Conservation (phyloP, 163 green algal genomes). For the Chloromonas sp. region DNA sequence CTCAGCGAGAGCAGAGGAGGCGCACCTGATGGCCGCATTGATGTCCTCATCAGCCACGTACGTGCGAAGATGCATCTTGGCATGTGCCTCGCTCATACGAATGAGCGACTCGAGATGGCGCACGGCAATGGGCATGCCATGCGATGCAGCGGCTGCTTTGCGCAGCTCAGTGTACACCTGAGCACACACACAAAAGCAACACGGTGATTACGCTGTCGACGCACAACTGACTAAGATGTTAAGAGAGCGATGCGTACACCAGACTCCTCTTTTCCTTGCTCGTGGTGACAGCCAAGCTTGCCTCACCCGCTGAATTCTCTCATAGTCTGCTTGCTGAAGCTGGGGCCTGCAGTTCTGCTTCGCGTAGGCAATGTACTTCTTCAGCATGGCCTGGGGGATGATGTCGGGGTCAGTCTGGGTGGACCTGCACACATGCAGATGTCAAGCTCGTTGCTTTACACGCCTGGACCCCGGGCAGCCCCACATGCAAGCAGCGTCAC, state of each 20-base stretch:
- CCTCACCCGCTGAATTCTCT: conserved; percentile 75
- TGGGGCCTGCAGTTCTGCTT: conserved; percentile 83
- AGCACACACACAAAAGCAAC: not conserved
- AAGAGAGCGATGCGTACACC: too few species aligned
- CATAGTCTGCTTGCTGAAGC: conserved; percentile 71
- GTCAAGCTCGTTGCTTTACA: too few species aligned
- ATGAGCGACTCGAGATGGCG: conserved; percentile 97
- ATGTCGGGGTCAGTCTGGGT: conserved; percentile 42
- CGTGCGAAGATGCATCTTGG: conserved; percentile 90
- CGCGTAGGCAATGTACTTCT: conserved; percentile 96
- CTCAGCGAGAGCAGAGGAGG: not conserved
- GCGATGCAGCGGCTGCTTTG: conserved; percentile 68
- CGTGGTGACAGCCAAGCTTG: too few species aligned
- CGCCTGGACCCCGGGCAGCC: too few species aligned
- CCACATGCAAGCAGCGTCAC: too few species aligned
- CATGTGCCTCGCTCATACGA: conserved; percentile 92
- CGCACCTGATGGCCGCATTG: conserved; percentile 62
- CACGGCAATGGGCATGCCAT: conserved; percentile 95
- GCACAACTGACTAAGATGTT: too few species aligned
- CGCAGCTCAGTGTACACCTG: conserved; percentile 84
- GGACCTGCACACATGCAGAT: too few species aligned
- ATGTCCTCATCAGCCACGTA: conserved; percentile 81
- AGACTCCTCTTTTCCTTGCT: too few species aligned
- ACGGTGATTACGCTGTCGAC: too few species aligned
- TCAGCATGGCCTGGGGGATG: conserved; percentile 82